Percentiles rank a stretch among this genome's conserved stretches.
Evolutionary conservation across 2,329 filamentous ascomycete species (phyloP).

Genomic region (Fusarium temperatum): DNA sequence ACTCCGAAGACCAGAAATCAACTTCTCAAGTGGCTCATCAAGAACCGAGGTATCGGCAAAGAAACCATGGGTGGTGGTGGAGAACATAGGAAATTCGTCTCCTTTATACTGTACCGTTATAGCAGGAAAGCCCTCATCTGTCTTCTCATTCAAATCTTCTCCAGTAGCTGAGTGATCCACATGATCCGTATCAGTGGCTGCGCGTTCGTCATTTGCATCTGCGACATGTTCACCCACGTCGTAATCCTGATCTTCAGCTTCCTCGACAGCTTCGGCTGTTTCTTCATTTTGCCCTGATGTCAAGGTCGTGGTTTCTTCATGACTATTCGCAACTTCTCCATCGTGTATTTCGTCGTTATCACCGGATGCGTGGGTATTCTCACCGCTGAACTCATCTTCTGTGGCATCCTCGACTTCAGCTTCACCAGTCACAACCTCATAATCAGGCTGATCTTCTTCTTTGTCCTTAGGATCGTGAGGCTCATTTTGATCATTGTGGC

Average conservation of each 20-base stretch:
- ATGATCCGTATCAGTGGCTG: not conserved
- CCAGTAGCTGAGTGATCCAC: slow-evolving; percentile 1
- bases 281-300: not conserved
- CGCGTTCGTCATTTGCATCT: slow-evolving; percentile 20
- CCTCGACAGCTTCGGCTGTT: not conserved
- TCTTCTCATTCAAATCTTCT: slow-evolving; percentile 15
- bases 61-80: slow-evolving; percentile 51
- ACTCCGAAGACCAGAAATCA: slow-evolving; percentile 56
- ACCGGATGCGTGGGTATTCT: slow-evolving; percentile 19
- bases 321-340: not conserved
- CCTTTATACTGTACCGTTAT: slow-evolving; percentile 56
- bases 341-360: slow-evolving; percentile 10
- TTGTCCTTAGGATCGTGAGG: slow-evolving; percentile 2
- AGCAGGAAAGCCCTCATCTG: slow-evolving; percentile 42
- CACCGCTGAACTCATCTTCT: slow-evolving; percentile 2
- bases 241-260: slow-evolving; percentile 1
- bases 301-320: slow-evolving; percentile 2
- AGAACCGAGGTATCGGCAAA: slow-evolving; percentile 55
- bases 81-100: slow-evolving; percentile 55
- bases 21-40: slow-evolving; percentile 54
- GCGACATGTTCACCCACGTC: slow-evolving; percentile 5
- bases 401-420: slow-evolving; percentile 4
- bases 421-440: not conserved
- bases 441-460: not conserved
- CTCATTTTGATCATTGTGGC: slow-evolving; percentile 22